Conservation (phyloP, 139 green algal genomes). For the Micromonas pusilla region DNA sequence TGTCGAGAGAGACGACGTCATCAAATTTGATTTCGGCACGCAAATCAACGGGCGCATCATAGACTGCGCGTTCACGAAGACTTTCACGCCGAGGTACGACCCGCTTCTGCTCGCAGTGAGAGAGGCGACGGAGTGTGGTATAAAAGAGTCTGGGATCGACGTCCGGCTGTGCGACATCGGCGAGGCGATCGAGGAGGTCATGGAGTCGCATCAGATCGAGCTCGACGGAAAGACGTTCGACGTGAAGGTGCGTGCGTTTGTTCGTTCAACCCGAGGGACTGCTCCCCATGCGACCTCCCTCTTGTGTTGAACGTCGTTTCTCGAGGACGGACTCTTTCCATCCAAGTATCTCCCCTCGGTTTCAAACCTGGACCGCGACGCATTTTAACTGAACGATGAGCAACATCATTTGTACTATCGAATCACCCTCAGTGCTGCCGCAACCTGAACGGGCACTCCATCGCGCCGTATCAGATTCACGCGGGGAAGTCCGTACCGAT, state of each 20-base stretch:
- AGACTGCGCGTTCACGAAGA: constrained; percentile 88
- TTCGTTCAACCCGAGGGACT: too few species aligned
- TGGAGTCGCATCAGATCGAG: constrained; percentile 90
- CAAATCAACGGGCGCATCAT: constrained; percentile 78
- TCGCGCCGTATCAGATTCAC: constrained; percentile 93
- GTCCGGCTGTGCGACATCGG: constrained; percentile 94
- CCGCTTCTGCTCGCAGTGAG: constrained; percentile 78
- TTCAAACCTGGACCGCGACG: too few species aligned
- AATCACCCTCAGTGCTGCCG: too few species aligned
- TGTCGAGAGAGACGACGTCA: constrained; percentile 94
- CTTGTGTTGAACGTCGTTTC: too few species aligned
- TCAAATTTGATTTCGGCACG: constrained; percentile 86
- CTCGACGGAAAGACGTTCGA: constrained; percentile 85
- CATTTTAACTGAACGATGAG: too few species aligned
- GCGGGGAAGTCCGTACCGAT: constrained; percentile 78
- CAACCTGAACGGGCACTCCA: constrained; percentile 97
- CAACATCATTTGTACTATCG: too few species aligned
- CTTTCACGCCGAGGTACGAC: constrained; percentile 91
- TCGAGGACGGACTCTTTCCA: too few species aligned
- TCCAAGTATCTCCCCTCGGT: too few species aligned
- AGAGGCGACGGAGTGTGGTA: constrained; percentile 86
- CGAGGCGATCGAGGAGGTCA: constrained; percentile 75
- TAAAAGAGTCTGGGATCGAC: constrained; percentile 83
- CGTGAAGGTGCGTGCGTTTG: too few species aligned
- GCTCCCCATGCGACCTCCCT: too few species aligned